phyloP scores from a whole-genome alignment of 495 filamentous ascomycete species.

The Coniosporium apollinis region DNA sequence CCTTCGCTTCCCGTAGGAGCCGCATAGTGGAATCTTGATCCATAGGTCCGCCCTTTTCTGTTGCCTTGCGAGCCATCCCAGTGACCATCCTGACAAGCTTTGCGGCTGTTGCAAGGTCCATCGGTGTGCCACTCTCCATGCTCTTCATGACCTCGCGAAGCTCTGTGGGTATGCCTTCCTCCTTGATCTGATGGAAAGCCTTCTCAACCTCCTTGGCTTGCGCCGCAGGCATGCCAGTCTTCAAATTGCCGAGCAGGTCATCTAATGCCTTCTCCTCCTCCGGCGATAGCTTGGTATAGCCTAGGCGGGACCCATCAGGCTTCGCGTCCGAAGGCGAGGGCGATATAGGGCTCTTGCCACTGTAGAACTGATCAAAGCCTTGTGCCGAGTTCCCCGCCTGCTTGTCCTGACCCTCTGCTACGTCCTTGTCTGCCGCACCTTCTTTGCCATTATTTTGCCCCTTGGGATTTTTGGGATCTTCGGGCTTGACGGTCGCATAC shows the following conservation, averaged over 20 bases:
- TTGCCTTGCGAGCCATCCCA: slow-evolving; percentile 23
- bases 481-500: slow-evolving; percentile 36
- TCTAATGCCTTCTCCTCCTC: slow-evolving; percentile 28
- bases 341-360: slow-evolving; percentile 25
- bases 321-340: slow-evolving; percentile 11
- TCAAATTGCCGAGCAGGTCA: slow-evolving; percentile 25
- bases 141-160: slow-evolving; percentile 31
- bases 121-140: slow-evolving; percentile 21
- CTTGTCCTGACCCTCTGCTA: slow-evolving; percentile 16
- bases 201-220: slow-evolving; percentile 28
- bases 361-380: slow-evolving; percentile 28
- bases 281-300: slow-evolving; percentile 16
- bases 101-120: slow-evolving; percentile 32
- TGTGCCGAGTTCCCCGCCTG: slow-evolving; percentile 24
- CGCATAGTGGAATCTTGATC: no score
- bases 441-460: slow-evolving; percentile 14
- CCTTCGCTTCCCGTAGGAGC: no score
- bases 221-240: slow-evolving; percentile 28
- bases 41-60: slow-evolving; percentile 13
- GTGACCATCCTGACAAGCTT: slow-evolving; percentile 33
- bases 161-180: slow-evolving; percentile 33
- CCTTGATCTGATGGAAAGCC: slow-evolving; percentile 30
- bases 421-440: slow-evolving; percentile 14
- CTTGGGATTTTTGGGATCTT: slow-evolving; percentile 32
- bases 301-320: slow-evolving; percentile 2